A percentile compares a stretch with the other conserved stretches of the same genome.
Conservation (phyloP, 169 alveolate genomes). For the Eimeria brunetti region DNA sequence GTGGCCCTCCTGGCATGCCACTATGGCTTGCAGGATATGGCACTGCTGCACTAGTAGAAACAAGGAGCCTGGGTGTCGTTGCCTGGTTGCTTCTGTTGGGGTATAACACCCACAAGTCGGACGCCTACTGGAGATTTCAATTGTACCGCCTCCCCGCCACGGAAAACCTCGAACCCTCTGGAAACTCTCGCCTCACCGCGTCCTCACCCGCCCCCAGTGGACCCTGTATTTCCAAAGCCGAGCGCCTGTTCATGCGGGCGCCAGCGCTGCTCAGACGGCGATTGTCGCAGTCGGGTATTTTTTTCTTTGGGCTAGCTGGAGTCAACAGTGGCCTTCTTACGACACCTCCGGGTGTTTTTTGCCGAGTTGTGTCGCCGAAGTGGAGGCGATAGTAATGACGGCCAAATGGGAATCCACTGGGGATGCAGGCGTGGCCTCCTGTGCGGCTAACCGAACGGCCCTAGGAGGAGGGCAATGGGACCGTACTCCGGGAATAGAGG, state of each 20-base stretch:
- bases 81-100: background rate
- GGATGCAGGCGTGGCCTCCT: background rate
- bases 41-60: background rate
- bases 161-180: background rate
- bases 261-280: conserved; percentile 69
- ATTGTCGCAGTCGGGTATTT: conserved; percentile 67
- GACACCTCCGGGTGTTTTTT: conserved; percentile 13
- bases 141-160: conserved; percentile 12
- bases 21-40: background rate
- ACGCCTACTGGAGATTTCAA: background rate
- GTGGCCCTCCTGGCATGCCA: conserved; percentile 14
- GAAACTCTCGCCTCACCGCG: background rate
- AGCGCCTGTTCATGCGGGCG: conserved; percentile 18
- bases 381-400: conserved; percentile 35
- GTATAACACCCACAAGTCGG: background rate
- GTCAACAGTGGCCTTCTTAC: conserved; percentile 65
- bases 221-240: conserved; percentile 33
- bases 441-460: background rate
- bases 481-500: background rate
- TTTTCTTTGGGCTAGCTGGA: conserved; percentile 70
- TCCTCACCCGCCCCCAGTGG: conserved; percentile 31
- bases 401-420: conserved; percentile 23
- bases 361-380: conserved; percentile 31
- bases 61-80: background rate
- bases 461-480: background rate